phyloP scores from a whole-genome alignment of 305 asterid species.

The Stenogyne calaminthoides region DNA sequence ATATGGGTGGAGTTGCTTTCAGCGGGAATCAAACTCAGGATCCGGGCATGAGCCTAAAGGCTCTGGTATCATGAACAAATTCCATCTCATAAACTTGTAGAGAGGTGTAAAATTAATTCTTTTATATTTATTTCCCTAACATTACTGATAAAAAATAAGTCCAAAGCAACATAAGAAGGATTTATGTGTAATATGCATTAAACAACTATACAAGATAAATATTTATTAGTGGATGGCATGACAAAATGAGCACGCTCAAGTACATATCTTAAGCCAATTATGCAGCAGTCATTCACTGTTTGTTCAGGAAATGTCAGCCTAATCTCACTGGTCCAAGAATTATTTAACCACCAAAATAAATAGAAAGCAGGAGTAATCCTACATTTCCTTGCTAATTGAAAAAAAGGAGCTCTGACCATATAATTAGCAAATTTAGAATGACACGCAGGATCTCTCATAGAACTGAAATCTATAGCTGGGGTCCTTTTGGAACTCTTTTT shows the following conservation, averaged over 20 bases:
- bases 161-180: conserved; percentile 64
- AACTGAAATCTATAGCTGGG: no score
- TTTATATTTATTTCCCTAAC: no score
- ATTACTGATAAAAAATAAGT: conserved; percentile 50
- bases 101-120: no score
- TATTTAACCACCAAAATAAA: background rate
- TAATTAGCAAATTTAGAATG: no score
- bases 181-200: conserved; percentile 62
- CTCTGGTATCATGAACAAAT: no score
- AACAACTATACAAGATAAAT: conserved; percentile 50
- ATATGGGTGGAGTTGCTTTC: no score
- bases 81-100: no score
- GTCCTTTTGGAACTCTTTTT: no score
- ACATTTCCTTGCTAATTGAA: conserved; percentile 19
- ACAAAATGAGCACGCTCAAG: conserved; percentile 21
- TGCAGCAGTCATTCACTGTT: conserved; percentile 8
- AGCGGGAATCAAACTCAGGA: no score
- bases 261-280: conserved; percentile 12
- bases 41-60: no score
- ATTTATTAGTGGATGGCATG: conserved; percentile 15
- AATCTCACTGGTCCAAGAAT: conserved; percentile 11
- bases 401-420: no score
- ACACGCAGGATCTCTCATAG: no score
- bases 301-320: background rate
- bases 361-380: background rate